Evolutionary conservation across 1,284 basidiomycete genomes (phyloP).

Genomic region (Paramarasmius palmivorus): DNA sequence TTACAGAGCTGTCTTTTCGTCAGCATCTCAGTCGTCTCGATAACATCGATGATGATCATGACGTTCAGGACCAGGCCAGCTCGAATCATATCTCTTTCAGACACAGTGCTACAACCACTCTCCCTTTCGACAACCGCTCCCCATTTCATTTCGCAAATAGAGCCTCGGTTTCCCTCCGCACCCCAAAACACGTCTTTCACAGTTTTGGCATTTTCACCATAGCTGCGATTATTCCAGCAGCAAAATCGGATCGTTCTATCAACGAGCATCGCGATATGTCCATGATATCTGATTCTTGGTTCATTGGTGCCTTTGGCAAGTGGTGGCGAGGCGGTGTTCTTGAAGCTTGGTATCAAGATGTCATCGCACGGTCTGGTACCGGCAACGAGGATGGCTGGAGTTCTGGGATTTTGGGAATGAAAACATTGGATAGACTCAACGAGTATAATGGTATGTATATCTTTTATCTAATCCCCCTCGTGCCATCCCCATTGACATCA

Average conservation of each 20-base stretch:
- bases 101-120: slow-evolving; percentile 30
- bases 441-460: slow-evolving; percentile 58
- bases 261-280: slow-evolving; percentile 41
- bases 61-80: slow-evolving; percentile 34
- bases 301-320: slow-evolving; percentile 82
- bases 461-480: background rate
- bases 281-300: slow-evolving; percentile 77
- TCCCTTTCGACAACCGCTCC: slow-evolving; percentile 42
- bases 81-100: slow-evolving; percentile 33
- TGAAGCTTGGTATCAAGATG: slow-evolving; percentile 70
- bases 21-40: slow-evolving; percentile 89
- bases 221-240: slow-evolving; percentile 68
- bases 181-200: slow-evolving; percentile 88
- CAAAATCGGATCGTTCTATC: slow-evolving; percentile 32
- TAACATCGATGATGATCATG: slow-evolving; percentile 49
- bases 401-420: slow-evolving; percentile 71
- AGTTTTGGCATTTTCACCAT: slow-evolving; percentile 86
- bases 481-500: background rate
- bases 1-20: slow-evolving; percentile 94
- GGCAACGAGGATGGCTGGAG: slow-evolving; percentile 73
- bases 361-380: slow-evolving; percentile 59
- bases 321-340: slow-evolving; percentile 83
- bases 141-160: slow-evolving; percentile 90
- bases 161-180: slow-evolving; percentile 89
- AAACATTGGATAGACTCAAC: slow-evolving; percentile 63